Conservation (phyloP, 352 stramenopile genomes). For the Phytopythium ostracodes region DNA sequence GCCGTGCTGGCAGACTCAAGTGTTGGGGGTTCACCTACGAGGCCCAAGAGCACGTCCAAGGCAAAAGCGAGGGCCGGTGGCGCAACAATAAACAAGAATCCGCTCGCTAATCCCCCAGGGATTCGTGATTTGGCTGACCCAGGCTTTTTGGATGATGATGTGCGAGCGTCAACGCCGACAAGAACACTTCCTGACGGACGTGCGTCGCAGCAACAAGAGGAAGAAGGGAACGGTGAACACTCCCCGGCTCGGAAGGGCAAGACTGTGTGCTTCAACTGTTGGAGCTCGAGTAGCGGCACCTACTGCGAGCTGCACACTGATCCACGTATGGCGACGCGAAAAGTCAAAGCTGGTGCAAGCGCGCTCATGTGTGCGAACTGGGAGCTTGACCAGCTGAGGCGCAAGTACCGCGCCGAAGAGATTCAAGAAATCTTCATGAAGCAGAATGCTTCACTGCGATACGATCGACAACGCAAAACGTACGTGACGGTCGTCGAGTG, state of each 20-base stretch:
- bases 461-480: constrained; percentile 79
- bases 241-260: constrained; percentile 10
- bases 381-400: constrained; percentile 84
- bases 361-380: constrained; percentile 91
- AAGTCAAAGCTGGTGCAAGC: constrained; percentile 57
- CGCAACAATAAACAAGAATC: constrained; percentile 7
- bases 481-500: constrained; percentile 90
- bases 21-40: constrained; percentile 12
- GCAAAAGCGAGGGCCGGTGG: constrained; percentile 7
- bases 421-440: constrained; percentile 93
- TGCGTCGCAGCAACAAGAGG: constrained; percentile 1
- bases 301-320: constrained; percentile 67
- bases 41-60: constrained; percentile 17
- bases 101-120: constrained; percentile 29
- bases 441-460: constrained; percentile 82
- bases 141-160: constrained; percentile 51
- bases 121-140: constrained; percentile 75
- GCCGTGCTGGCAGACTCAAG: constrained; percentile 36
- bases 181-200: neutral
- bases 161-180: neutral
- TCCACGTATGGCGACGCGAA: constrained; percentile 35
- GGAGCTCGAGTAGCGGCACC: constrained; percentile 85
- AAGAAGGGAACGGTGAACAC: constrained; percentile 5
- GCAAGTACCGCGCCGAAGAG: constrained; percentile 87
- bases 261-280: constrained; percentile 91